Evolutionary conservation across 2,329 filamentous ascomycete genomes (phyloP).

Genomic region (Fusarium ambrosium): DNA sequence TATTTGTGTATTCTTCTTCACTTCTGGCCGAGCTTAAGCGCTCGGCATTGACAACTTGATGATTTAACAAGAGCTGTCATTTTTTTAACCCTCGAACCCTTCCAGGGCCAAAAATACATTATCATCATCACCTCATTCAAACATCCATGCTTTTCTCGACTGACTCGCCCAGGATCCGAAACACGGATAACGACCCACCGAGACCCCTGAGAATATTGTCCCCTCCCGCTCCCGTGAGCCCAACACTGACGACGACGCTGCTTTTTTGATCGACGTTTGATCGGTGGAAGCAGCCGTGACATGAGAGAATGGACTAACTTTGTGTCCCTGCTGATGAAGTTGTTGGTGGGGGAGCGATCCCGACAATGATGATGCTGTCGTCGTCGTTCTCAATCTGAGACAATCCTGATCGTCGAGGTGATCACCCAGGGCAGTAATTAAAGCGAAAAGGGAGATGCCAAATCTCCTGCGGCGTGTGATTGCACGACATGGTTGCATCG

Average conservation of each 20-base stretch:
- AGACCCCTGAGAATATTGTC: conserved; percentile 32
- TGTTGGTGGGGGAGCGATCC: background rate
- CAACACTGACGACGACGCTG: conserved; percentile 15
- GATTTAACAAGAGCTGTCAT: background rate
- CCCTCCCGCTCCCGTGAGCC: background rate
- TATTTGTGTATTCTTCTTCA: conserved; percentile 7
- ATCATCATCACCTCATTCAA: conserved; percentile 15
- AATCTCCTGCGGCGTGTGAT: conserved; percentile 1
- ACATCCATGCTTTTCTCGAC: background rate
- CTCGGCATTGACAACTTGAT: conserved; percentile 21
- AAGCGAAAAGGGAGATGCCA: background rate
- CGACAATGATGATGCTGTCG: conserved; percentile 3
- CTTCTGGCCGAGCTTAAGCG: conserved; percentile 11
- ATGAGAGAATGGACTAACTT: conserved; percentile 1
- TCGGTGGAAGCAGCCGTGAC: background rate
- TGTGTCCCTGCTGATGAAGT: background rate
- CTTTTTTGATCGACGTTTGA: conserved; percentile 20
- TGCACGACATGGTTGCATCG: conserved; percentile 1
- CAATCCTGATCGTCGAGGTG: conserved; percentile 6
- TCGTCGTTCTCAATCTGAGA: background rate
- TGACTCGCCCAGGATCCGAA: conserved; percentile 25
- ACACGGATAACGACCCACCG: conserved; percentile 28
- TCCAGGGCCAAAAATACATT: conserved; percentile 11
- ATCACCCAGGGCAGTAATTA: conserved; percentile 1
- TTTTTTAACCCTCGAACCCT: background rate